These are phyloP conservation scores for Macrophomina tecta DNA, from an alignment of 2,329 filamentous ascomycete species.

Conservation along the genomic window DNA sequence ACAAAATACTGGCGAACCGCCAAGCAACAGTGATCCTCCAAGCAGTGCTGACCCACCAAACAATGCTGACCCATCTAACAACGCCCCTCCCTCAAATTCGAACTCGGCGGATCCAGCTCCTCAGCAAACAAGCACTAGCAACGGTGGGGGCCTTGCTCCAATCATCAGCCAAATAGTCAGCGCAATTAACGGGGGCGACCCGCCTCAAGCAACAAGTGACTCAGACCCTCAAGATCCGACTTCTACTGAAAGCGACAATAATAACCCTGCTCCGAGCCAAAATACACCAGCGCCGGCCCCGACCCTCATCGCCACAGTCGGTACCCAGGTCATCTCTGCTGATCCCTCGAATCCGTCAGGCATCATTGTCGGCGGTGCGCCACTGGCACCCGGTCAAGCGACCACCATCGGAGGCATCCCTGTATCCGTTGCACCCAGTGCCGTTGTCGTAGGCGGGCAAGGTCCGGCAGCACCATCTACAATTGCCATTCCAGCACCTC, in stretches of 20 bases:
- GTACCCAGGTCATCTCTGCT: conserved; percentile 2
- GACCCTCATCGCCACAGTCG: not conserved
- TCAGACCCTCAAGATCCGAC: not conserved
- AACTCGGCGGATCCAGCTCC: not conserved
- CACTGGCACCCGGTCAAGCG: not conserved
- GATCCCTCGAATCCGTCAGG: not conserved
- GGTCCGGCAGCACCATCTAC: not conserved
- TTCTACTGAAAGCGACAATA: not conserved
- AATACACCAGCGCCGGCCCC: not conserved
- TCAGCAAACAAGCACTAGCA: not conserved
- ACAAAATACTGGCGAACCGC: not conserved
- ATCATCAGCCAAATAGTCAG: conserved; percentile 5
- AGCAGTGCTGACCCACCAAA: too few relatives aligned
- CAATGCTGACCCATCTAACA: not conserved
- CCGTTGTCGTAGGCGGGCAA: not conserved
- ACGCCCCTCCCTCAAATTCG: not conserved
- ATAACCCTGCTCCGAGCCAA: not conserved
- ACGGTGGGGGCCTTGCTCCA: not conserved
- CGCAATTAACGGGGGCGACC: too few relatives aligned
- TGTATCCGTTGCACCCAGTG: not conserved
- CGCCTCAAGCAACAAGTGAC: not conserved
- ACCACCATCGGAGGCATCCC: not conserved
- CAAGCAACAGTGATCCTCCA: not conserved
- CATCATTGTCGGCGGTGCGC: not conserved
- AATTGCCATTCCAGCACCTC: not conserved